Conservation (phyloP, 129 eudicot species). For the Logfia minima region DNA sequence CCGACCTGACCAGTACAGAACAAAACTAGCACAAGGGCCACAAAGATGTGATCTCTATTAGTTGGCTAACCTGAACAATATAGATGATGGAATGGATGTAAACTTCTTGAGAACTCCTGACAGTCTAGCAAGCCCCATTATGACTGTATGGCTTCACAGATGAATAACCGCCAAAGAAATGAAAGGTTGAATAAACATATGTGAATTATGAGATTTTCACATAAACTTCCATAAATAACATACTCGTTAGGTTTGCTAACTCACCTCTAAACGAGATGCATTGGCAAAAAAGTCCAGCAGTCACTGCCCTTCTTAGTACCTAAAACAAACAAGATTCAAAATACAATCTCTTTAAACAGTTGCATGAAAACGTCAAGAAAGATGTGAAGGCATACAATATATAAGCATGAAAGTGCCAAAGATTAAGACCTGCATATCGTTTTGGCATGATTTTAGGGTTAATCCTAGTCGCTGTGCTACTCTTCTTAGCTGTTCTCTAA, state of each 20-base stretch:
- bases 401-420: neutral
- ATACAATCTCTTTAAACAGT: neutral
- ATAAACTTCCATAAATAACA: neutral
- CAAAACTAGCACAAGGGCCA: neutral
- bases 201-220: neutral
- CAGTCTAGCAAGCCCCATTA: conserved; percentile 77
- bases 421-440: conserved; percentile 65
- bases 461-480: conserved; percentile 74
- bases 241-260: conserved; percentile 22
- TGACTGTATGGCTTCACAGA: conserved; percentile 72
- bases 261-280: conserved; percentile 85
- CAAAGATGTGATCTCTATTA: neutral
- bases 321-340: conserved; percentile 30
- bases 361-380: neutral
- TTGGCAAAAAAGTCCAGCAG: conserved; percentile 97
- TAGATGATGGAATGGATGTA: conserved; percentile 95
- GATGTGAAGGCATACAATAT: neutral
- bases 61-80: conserved; percentile 67
- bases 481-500: conserved; percentile 80
- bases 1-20: neutral
- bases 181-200: neutral
- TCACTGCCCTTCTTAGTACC: conserved; percentile 82
- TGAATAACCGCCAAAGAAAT: neutral
- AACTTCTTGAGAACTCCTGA: conserved; percentile 84
- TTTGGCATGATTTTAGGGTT: conserved; percentile 72